Base-by-base conservation (phyloP, 306 rosid genomes). In the Pterocarpus macrocarpus region DNA sequence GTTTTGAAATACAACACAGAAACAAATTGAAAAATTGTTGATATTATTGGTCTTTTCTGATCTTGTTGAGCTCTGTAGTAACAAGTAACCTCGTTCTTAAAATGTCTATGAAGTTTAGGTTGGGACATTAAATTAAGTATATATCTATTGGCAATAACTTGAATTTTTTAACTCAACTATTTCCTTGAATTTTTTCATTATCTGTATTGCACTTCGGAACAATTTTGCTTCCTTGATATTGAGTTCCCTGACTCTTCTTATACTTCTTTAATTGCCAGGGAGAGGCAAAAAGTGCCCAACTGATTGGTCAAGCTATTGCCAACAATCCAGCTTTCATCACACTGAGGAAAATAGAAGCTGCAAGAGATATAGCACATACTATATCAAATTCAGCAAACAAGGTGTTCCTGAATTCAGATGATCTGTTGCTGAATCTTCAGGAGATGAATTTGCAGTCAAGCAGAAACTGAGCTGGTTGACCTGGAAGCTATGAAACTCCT, bases 321-420 rank as follows among this genome's bases (percentile, higher is more conserved):
- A 87, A 89, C 74, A 93, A 95, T 69, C 88, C 94, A 17, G 94
- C 97, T 8, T 93, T 93, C 63, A 83, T 90, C 85, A 88, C 94
- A 28, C 86, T 89, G 64, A 89, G 97, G 91, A 95, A 90, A 89
- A 95, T 95, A 41, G 99, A 95, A 89, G 97, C 97, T 13, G 91
- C 94, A 1, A 89, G 99, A 73, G 99, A 93, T 44, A 95, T 91
- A 17, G 98, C 98, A 0, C 92, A 79, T 30, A 86, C 91, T 0
- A 77, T 95, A 71, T 77, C 99, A 39, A 79, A 79, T 47, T 83
- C 94, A 22, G 77, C 89, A 63, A 95, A 91, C 86, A 91, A 84
- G 75, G 91, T 87, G 71, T 88, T 13, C 85, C 81, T 95, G 80
- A 87, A 88, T 58, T 75, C 98, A 1, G 82, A 84, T 79, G 95